Evolutionary conservation across 257 asterid genomes (phyloP), one percentile per base, ranked within the genome.

Genomic region (Henckelia pumila): DNA sequence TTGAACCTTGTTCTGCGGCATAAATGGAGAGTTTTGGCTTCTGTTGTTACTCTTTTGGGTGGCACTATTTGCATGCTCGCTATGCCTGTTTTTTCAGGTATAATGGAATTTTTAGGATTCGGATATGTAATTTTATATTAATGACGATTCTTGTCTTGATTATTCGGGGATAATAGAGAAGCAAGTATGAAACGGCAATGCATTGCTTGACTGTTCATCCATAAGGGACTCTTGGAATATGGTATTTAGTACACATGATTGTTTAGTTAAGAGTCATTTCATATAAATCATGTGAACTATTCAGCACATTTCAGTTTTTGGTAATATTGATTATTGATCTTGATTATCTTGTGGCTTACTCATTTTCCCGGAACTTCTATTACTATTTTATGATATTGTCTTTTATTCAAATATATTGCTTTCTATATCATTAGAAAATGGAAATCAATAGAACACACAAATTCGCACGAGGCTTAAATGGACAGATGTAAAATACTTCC

Each of bases 41-140:
- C 92, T 2, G 28, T 81, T 72, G 61, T 85, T 14, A 70, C 94
- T 22, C 94, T 93, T 16, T 47, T 90, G 60, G 86, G 87, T 68
- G 85, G 97, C 68, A 82, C 95, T 1, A 75, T 79, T 69, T 85
- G 93, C 77, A 81, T 93, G 47, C 95, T 93, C 58, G 77, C 97
- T 25, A 81, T 93, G 95, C 97, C 99, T 63, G 40, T 88, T 30
- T 89, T 14, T 64, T 85, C 96, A 25, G 98, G 97, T 86, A 76
- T 44, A 69, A 50, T 13, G 49, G 68, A 65, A 55, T 67, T 23
- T 67, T 64, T 16, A 14, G 71, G 58, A 5, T 47, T 14, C n/a
- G 17, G 21, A 8, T 56, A 26, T 7, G n/a, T 28, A 6, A 24
- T 8, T 59, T 28, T n/a, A 26, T 26, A 24, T 23, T 9, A 13